Percentiles rank a stretch among this genome's conserved stretches.
Evolutionary conservation across 1,284 basidiomycete genomes (phyloP).

Genomic region (Malassezia vespertilionis): DNA sequence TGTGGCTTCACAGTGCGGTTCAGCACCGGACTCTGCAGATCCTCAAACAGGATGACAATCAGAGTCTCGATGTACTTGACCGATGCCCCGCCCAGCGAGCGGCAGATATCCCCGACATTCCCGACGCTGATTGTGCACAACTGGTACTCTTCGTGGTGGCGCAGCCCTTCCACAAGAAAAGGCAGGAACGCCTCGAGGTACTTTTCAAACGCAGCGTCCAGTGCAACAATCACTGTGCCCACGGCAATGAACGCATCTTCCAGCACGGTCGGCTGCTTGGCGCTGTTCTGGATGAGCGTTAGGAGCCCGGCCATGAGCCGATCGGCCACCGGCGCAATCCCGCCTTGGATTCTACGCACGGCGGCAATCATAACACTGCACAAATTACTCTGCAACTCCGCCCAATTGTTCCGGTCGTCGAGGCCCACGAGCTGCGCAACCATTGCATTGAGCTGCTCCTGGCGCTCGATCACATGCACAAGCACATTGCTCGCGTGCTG

Average conservation of each 20-base stretch:
- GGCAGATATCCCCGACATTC: slow-evolving; percentile 86
- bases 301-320: slow-evolving; percentile 88
- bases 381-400: slow-evolving; percentile 90
- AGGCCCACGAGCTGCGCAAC: slow-evolving; percentile 70
- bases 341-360: slow-evolving; percentile 60
- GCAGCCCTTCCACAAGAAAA: slow-evolving; percentile 77
- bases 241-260: slow-evolving; percentile 94
- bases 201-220: slow-evolving; percentile 72
- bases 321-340: slow-evolving; percentile 79
- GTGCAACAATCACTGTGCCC: slow-evolving; percentile 61
- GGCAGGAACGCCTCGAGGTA: slow-evolving; percentile 85
- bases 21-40: slow-evolving; percentile 78
- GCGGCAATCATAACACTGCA: slow-evolving; percentile 55
- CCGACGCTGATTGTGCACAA: slow-evolving; percentile 91
- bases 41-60: slow-evolving; percentile 81
- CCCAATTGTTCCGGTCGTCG: slow-evolving; percentile 98
- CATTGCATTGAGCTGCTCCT: slow-evolving; percentile 75
- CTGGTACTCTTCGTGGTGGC: slow-evolving; percentile 86
- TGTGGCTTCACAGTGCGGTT: slow-evolving; percentile 93
- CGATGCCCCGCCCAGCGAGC: slow-evolving; percentile 74
- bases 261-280: slow-evolving; percentile 86
- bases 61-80: slow-evolving; percentile 72
- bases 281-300: slow-evolving; percentile 68
- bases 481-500: slow-evolving; percentile 71
- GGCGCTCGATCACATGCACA: slow-evolving; percentile 69